Base-by-base conservation (phyloP, 495 filamentous ascomycete species). In the Hypoxylon crocopeplum region DNA sequence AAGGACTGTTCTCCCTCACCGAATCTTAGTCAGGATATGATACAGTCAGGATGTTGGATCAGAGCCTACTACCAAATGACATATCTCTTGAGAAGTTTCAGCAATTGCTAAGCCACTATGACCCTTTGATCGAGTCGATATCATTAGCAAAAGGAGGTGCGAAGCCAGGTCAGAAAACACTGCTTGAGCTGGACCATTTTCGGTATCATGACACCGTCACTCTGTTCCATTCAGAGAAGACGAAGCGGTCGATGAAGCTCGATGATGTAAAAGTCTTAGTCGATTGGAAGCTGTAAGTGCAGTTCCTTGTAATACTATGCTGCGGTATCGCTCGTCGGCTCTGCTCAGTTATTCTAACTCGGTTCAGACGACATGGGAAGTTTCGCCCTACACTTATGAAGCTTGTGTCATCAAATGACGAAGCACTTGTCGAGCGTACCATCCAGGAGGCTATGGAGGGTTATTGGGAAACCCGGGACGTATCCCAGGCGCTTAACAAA, bases 281-380 rank as follows among this genome's bases (percentile, higher is more conserved):
- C 42, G 83, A 88, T 49, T 93, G 89, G 89, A 93, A 92, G 73
- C 71, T 89, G 88, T 91, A 78, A 67, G 86, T 79, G n/a, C 27
- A 33, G 39, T 4, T 42, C 24, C 7, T 19, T 40, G 20, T 36
- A 37, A 52, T 7, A 34, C 44, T 36, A 19, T 13, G 39, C 11
- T 52, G 15, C 7, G 41, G 25, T 22, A 40, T 51, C 29, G 32
- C 5, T 7, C 3, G 48, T 57, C 22, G 16, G 27, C 15, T 37
- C 12, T n/a, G 20, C 8, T 19, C 33, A 29, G 30, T 45, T 19
- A 29, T 8, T 56, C 49, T 62, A 44, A 53, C 47, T 20, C 21
- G 11, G n/a, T 36, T 24, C 38, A 79, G 77, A n/a, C 76, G 75
- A 62, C 89, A 91, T 67, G 90, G 90, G 12, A 84, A 80, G 21